A percentile compares a stretch with the other conserved stretches of the same genome.
Conservation (phyloP, 345 rosid species). For the Eutrema yunnanense region DNA sequence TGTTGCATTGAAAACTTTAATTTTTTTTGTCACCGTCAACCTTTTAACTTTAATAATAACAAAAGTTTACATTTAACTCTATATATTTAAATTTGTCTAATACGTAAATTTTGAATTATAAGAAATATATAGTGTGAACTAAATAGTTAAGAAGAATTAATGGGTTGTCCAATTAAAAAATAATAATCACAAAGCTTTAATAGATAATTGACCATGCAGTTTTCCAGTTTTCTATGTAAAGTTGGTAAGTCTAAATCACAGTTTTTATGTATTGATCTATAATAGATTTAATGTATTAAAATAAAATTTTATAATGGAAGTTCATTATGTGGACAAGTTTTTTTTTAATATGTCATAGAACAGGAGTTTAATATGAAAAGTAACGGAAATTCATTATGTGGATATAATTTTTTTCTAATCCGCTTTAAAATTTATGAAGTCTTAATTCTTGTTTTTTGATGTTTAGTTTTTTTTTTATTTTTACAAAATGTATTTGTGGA, state of each 20-base stretch:
- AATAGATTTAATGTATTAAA: not conserved
- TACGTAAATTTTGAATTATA: too few species aligned
- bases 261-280: not conserved
- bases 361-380: too few species aligned
- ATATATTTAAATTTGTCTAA: not conserved
- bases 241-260: not conserved
- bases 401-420: too few species aligned
- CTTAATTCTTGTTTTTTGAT: too few species aligned
- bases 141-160: not conserved
- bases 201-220: not conserved
- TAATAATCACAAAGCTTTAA: not conserved
- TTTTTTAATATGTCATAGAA: too few species aligned
- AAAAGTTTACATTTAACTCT: not conserved
- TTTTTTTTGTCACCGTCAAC: not conserved
- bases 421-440: too few species aligned
- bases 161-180: not conserved
- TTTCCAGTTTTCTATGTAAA: not conserved
- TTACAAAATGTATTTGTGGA: too few species aligned
- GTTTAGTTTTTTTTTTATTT: too few species aligned
- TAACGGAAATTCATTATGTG: too few species aligned
- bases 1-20: not conserved
- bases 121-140: not conserved
- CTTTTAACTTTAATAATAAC: not conserved
- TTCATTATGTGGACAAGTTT: too few species aligned
- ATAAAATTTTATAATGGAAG: too few species aligned